A percentile compares a stretch with the other conserved stretches of the same genome.
phyloP scores from a whole-genome alignment of 768 basidiomycete species.

The Kondoa malvinella region DNA sequence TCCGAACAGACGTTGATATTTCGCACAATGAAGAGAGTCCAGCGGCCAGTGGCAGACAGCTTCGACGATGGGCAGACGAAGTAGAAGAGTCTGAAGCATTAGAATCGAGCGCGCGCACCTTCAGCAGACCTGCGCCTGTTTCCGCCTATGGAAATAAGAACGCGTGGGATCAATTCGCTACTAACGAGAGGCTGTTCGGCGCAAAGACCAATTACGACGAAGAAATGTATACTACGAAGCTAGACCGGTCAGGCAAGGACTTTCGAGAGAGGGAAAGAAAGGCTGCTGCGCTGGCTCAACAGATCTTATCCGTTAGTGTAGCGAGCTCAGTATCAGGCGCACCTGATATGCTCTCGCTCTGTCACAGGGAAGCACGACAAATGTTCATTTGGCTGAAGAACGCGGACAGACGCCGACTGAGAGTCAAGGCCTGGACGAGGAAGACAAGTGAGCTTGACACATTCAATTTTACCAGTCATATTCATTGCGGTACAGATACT shows the following conservation, averaged over 20 bases:
- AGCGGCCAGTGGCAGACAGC: slow-evolving; percentile 18
- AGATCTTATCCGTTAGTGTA: slow-evolving; percentile 62
- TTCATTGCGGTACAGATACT: slow-evolving; percentile 66
- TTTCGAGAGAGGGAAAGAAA: slow-evolving; percentile 74
- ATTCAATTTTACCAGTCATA: too few species aligned
- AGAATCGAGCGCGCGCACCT: slow-evolving; percentile 8
- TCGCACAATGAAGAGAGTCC: slow-evolving; percentile 11
- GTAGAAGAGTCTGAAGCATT: background rate
- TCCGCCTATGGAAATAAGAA: slow-evolving; percentile 8
- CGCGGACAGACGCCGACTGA: slow-evolving; percentile 44
- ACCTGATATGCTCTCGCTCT: background rate
- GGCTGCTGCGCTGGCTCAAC: slow-evolving; percentile 73
- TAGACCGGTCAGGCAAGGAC: slow-evolving; percentile 67
- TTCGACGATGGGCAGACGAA: slow-evolving; percentile 19
- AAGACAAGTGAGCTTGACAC: slow-evolving; percentile 65
- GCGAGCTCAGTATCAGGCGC: background rate
- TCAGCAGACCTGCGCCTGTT: background rate
- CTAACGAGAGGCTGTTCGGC: slow-evolving; percentile 82
- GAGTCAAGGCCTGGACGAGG: slow-evolving; percentile 68
- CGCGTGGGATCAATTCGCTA: slow-evolving; percentile 81
- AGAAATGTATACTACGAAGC: slow-evolving; percentile 80
- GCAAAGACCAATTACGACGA: slow-evolving; percentile 83
- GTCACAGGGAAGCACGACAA: slow-evolving; percentile 45
- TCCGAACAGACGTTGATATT: slow-evolving; percentile 31
- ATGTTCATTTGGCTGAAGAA: slow-evolving; percentile 81